Percentiles rank a stretch among this genome's conserved stretches.
Conservation (phyloP, 805 yeast genomes). For the Cyberlindnera petersonii region DNA sequence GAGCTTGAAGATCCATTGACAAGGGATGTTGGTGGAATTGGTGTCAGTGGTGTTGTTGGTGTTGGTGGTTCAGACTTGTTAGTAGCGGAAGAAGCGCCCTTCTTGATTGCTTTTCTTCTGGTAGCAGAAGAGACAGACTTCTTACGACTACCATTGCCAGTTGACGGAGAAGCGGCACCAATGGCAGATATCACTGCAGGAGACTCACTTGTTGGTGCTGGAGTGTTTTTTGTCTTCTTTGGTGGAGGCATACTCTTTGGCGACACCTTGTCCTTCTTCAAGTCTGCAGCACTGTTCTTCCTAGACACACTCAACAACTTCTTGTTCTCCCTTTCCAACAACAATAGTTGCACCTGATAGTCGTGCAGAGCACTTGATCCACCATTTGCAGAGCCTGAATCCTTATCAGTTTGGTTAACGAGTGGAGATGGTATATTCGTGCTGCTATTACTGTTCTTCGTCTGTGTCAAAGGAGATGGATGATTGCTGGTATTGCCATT, state of each 20-base stretch:
- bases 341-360: conserved; percentile 74
- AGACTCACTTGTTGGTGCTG: conserved; percentile 26
- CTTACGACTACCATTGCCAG: conserved; percentile 17
- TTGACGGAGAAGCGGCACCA: conserved; percentile 16
- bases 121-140: conserved; percentile 23
- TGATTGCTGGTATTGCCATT: conserved; percentile 7
- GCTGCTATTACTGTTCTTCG: conserved; percentile 12
- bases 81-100: conserved; percentile 18
- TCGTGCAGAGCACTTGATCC: conserved; percentile 58
- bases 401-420: conserved; percentile 16
- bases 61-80: conserved; percentile 37
- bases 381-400: conserved; percentile 12
- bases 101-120: conserved; percentile 18
- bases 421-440: conserved; percentile 27
- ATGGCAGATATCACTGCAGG: conserved; percentile 22
- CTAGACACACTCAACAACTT: conserved; percentile 55
- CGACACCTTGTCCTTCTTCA: conserved; percentile 3
- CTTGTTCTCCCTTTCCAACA: conserved; percentile 73
- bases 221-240: conserved; percentile 16
- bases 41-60: conserved; percentile 39
- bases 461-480: conserved; percentile 14
- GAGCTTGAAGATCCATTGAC: conserved; percentile 2
- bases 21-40: conserved; percentile 16
- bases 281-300: conserved; percentile 22
- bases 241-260: conserved; percentile 27